Evolutionary conservation across 495 filamentous ascomycete genomes (phyloP), one percentile per base, ranked within the genome.

Genomic region (Neurospora sp.): DNA sequence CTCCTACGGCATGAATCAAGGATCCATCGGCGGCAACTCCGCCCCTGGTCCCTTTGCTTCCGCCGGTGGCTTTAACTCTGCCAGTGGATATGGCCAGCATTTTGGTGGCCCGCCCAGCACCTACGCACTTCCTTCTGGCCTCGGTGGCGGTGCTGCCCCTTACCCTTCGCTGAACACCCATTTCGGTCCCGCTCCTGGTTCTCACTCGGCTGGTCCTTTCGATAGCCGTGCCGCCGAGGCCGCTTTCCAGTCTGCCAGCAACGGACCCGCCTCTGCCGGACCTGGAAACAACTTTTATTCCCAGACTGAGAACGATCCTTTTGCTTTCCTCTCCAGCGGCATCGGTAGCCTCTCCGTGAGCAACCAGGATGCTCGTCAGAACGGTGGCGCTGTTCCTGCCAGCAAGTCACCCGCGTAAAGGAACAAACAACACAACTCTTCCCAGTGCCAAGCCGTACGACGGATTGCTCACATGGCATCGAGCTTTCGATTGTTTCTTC

Each of bases 201-300:
- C 91, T 39, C 92, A 93, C 79, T 96, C 94, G 69, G 91, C 92
- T 53, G 91, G 93, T 41, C 92, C 94, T 2, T 98, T 99, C 77
- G 94, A 97, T 78, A 96, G 94, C 83, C 92, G 96, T 40, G 92
- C 93, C 61, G 91, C 93, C 40, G 94, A 97, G 84, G 93, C 93
- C 17, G 94, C 94, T 22, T 97, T 97, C 83, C 90, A 92, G 71
- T 93, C 92, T 22, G 94, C 93, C 40, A 90, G 91, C 77, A 94
- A 92, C 78, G 90, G 89, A 48, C 89, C 89, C 44, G 87, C 85
- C 31, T 88, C 87, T 41, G 88, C 87, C 83, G 92, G 83, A 78
- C 89, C 82, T 79, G 89, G 80, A 81, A 92, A 86, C 81, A 86
- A 85, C 78, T 89, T 87, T 74, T 89, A 87, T 74, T 82, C 84